Evolutionary conservation across 805 yeast species (phyloP).

Genomic region (Dipodascus albidus): DNA sequence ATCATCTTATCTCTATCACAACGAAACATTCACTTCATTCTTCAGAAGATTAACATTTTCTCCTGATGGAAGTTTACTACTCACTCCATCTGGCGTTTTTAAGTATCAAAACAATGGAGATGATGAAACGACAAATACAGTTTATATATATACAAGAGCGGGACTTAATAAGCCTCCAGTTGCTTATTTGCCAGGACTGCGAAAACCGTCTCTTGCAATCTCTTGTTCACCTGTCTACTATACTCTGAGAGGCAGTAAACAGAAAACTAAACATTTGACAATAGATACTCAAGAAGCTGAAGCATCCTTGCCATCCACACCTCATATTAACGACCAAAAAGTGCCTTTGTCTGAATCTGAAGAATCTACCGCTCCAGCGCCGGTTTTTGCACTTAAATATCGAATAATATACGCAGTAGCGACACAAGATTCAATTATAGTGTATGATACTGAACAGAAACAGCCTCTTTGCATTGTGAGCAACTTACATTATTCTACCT

Average conservation of each 20-base stretch:
- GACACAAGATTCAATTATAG: conserved; percentile 69
- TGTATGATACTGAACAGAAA: conserved; percentile 67
- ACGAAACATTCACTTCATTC: conserved; percentile 82
- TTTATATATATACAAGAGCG: conserved; percentile 64
- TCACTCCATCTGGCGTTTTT: conserved; percentile 68
- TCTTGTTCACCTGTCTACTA: conserved; percentile 64
- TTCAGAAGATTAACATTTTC: conserved; percentile 79
- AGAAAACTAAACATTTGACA: conserved; percentile 7
- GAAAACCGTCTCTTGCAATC: conserved; percentile 75
- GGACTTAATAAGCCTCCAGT: conserved; percentile 62
- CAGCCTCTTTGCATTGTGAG: conserved; percentile 64
- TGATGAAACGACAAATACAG: conserved; percentile 51
- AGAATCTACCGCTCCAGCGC: conserved; percentile 7
- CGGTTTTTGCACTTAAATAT: conserved; percentile 52
- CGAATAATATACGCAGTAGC: conserved; percentile 87
- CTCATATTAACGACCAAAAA: conserved; percentile 4
- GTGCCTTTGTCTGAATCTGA: not conserved
- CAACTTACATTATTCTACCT: conserved; percentile 76
- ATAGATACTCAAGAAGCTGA: conserved; percentile 10
- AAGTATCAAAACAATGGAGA: conserved; percentile 25
- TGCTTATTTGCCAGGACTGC: conserved; percentile 66
- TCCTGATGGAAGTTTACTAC: conserved; percentile 75
- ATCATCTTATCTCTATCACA: conserved; percentile 47
- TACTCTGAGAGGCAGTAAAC: conserved; percentile 22
- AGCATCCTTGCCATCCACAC: conserved; percentile 7